Evolutionary conservation across 2,329 filamentous ascomycete species (phyloP), one percentile per base, ranked within the genome.

Genomic region (Paecilomyces formosus): DNA sequence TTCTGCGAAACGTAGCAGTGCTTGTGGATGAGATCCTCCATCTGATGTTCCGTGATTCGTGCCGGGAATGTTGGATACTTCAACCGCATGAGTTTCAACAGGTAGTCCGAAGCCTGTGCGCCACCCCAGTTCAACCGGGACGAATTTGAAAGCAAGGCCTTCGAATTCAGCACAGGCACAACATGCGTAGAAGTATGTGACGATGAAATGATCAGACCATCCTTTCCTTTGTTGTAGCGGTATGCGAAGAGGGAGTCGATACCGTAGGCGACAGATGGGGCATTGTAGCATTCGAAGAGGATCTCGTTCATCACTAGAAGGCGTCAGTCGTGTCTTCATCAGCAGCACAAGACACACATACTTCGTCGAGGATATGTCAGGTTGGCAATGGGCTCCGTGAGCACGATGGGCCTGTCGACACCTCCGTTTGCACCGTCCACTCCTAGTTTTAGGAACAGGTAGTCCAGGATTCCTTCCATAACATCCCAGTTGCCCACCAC

Each of bases 201-300:
- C 0, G 92, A 96, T 1, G 91, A 95, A 31, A 97, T 84, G 39
- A 99, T 89, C 22, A 99, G 80, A 6, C 94, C 94, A 26, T 90
- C 93, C 55, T 82, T 86, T 62, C 94, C 94, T 61, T 89, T 85
- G 72, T 99, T 99, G 78, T 96, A 89, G 61, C 88, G 83, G 78
- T 96, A 99, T 21, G 93, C 95, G 78, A 99, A 99, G 31, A 99
- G 84, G 11, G 92, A 95, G 74, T 99, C 94, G 76, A 99, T 92
- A 55, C 94, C 94, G 75, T 94, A 97, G 18, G 92, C 89, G 26
- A 97, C 82, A 1, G 90, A 93, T 0, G 94, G 93, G 11, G 90
- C 92, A 60, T 86, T 85, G 74, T 99, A 99, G 75, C 92, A 95
- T 75, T 99, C 94, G 72, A 97, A 99, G 11, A 99, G 80, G 57